Percentiles rank a stretch among this genome's conserved stretches.
These are phyloP conservation scores for Gardenia jasminoides DNA, from an alignment of 257 asterid species.

Conservation along the genomic window DNA sequence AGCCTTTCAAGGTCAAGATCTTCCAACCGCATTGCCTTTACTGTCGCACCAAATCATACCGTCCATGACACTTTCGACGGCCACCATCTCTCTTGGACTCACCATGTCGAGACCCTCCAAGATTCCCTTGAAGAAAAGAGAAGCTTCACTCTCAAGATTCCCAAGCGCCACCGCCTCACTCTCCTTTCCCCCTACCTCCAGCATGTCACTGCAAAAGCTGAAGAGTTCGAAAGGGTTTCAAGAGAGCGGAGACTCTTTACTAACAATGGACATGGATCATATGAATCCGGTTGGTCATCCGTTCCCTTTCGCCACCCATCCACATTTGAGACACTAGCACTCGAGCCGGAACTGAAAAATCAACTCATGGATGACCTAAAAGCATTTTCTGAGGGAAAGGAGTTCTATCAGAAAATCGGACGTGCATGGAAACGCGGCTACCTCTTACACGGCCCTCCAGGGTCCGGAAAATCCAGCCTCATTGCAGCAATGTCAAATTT, in stretches of 20 bases:
- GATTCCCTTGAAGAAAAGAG: constrained; percentile 51
- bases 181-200: constrained; percentile 40
- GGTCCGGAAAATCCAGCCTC: constrained; percentile 57
- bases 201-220: constrained; percentile 39
- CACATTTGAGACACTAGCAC: constrained; percentile 54
- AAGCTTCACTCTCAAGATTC: constrained; percentile 46
- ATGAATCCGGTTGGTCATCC: constrained; percentile 55
- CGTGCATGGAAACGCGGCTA: constrained; percentile 69
- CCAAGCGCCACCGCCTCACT: constrained; percentile 31
- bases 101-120: constrained; percentile 40
- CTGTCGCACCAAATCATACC: constrained; percentile 52
- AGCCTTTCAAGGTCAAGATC: constrained; percentile 49
- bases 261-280: constrained; percentile 44
- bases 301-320: constrained; percentile 58
- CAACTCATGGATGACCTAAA: constrained; percentile 35
- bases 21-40: constrained; percentile 39
- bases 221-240: constrained; percentile 42
- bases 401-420: constrained; percentile 38
- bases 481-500: constrained; percentile 63
- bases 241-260: constrained; percentile 50
- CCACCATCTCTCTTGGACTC: constrained; percentile 51
- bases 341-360: constrained; percentile 45
- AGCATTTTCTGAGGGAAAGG: constrained; percentile 37
- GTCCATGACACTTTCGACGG: constrained; percentile 38
- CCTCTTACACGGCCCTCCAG: constrained; percentile 53